phyloP scores from a whole-genome alignment of 1,139 yeast genomes.

The Spathaspora sp. region DNA sequence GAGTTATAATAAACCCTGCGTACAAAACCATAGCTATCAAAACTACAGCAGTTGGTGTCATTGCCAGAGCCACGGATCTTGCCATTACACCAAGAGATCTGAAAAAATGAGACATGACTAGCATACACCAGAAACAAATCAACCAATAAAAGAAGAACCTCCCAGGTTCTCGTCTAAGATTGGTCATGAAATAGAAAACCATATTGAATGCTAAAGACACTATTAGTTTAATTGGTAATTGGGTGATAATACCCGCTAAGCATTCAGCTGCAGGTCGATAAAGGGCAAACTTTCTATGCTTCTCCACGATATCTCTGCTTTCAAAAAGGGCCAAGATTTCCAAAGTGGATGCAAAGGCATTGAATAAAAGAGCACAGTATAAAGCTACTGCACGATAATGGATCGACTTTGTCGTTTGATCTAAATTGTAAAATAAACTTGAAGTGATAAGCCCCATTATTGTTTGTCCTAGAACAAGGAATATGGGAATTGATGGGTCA shows the following conservation, averaged over 20 bases:
- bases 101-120: slow-evolving; percentile 59
- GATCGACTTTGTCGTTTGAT: slow-evolving; percentile 48
- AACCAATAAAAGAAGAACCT: slow-evolving; percentile 57
- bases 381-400: slow-evolving; percentile 57
- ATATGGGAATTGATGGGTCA: slow-evolving; percentile 63
- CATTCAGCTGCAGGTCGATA: slow-evolving; percentile 70
- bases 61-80: slow-evolving; percentile 56
- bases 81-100: slow-evolving; percentile 59
- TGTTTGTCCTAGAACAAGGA: slow-evolving; percentile 60
- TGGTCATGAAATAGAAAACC: slow-evolving; percentile 56
- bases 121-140: slow-evolving; percentile 39
- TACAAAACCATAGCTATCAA: slow-evolving; percentile 54
- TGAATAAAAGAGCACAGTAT: slow-evolving; percentile 57
- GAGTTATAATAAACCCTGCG: slow-evolving; percentile 60
- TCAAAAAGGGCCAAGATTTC: slow-evolving; percentile 58
- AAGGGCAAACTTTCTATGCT: slow-evolving; percentile 62
- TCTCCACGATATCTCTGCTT: slow-evolving; percentile 58
- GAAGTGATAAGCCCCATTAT: slow-evolving; percentile 73
- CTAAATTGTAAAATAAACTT: slow-evolving; percentile 61
- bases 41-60: slow-evolving; percentile 59
- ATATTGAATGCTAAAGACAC: slow-evolving; percentile 47
- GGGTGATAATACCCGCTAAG: slow-evolving; percentile 55
- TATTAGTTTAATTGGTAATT: slow-evolving; percentile 52
- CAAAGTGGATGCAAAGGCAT: slow-evolving; percentile 56
- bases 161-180: slow-evolving; percentile 56